These are phyloP conservation scores for Trematosphaeria pertusa DNA, from an alignment of 2,329 filamentous ascomycete species.

Conservation along the genomic window DNA sequence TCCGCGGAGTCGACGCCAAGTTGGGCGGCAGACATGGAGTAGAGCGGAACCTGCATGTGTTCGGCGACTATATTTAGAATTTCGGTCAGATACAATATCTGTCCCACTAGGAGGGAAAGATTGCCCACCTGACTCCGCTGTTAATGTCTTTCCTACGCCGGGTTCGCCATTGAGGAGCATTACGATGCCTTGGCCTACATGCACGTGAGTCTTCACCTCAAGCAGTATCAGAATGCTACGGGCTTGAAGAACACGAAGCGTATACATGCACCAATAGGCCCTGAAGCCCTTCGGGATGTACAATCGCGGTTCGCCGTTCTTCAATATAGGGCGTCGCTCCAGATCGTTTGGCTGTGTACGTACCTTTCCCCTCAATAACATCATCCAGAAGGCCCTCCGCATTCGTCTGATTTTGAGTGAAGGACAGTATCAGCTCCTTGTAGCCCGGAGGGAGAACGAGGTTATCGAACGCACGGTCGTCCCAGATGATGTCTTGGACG, in stretches of 20 bases:
- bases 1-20: conserved; percentile 13
- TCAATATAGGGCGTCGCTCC: too few relatives aligned
- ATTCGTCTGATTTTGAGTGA: conserved; percentile 30
- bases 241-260: too few relatives aligned
- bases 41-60: conserved; percentile 25
- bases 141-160: conserved; percentile 37
- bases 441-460: conserved; percentile 36
- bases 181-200: conserved; percentile 25
- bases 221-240: not conserved
- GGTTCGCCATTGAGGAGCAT: conserved; percentile 28
- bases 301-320: too few relatives aligned
- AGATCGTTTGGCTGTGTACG: not conserved
- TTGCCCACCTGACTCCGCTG: conserved; percentile 28
- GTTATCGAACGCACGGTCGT: conserved; percentile 35
- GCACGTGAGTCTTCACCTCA: not conserved
- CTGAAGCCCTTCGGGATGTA: too few relatives aligned
- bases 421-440: conserved; percentile 36
- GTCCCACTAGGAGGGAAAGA: conserved; percentile 1
- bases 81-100: conserved; percentile 10
- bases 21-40: conserved; percentile 26
- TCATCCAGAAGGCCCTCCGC: conserved; percentile 32
- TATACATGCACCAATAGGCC: too few relatives aligned
- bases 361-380: conserved; percentile 42
- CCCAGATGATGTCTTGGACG: conserved; percentile 36
- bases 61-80: conserved; percentile 25